These are phyloP conservation scores for Monosporozyma servazzii DNA, from an alignment of 805 yeast genomes.

Conservation along the genomic window DNA sequence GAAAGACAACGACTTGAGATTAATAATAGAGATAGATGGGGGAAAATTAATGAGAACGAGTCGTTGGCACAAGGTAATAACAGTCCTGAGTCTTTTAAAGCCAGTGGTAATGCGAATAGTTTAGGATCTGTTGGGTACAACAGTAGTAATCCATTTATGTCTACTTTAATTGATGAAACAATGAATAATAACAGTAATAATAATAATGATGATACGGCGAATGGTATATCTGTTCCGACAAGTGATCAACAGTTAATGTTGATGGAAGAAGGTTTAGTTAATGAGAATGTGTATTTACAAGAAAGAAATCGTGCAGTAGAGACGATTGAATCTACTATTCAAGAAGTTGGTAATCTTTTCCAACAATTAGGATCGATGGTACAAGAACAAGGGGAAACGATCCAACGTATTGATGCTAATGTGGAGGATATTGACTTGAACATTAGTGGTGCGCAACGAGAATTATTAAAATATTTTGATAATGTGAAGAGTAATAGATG, in stretches of 20 bases:
- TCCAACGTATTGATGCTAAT: constrained; percentile 89
- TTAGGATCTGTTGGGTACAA: constrained; percentile 16
- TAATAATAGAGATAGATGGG: constrained; percentile 71
- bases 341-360: constrained; percentile 90
- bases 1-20: constrained; percentile 77
- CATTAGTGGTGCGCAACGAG: constrained; percentile 90
- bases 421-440: constrained; percentile 89
- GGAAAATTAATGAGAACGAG: constrained; percentile 48
- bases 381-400: constrained; percentile 92
- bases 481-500: constrained; percentile 84
- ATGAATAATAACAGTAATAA: constrained; percentile 13
- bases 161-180: constrained; percentile 26
- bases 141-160: constrained; percentile 34
- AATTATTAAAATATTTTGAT: constrained; percentile 80
- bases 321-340: constrained; percentile 92
- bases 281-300: constrained; percentile 53
- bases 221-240: constrained; percentile 40
- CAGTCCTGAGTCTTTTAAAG: too few species aligned
- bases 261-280: constrained; percentile 63
- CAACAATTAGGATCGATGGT: constrained; percentile 96
- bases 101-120: constrained; percentile 1
- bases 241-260: constrained; percentile 65
- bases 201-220: constrained; percentile 5
- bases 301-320: constrained; percentile 88
- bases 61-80: constrained; percentile 1